These are phyloP conservation scores for Gentiana straminea DNA, from an alignment of 257 asterid genomes.

Conservation along the genomic window DNA sequence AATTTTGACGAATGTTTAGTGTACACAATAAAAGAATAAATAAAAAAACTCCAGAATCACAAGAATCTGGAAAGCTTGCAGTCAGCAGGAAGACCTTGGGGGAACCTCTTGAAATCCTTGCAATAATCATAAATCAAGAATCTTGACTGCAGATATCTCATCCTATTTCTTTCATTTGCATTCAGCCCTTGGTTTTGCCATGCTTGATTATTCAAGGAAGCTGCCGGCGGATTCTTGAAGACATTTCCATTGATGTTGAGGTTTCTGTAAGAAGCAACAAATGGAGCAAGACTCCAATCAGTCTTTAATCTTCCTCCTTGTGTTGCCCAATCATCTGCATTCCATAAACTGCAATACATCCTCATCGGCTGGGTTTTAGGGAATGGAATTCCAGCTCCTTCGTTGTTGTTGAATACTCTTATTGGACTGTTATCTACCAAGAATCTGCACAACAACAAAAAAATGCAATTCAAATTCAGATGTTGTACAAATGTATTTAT, in stretches of 20 bases:
- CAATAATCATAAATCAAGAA: conserved; percentile 14
- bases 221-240: neutral
- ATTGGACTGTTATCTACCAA: conserved; percentile 51
- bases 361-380: conserved; percentile 48
- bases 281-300: conserved; percentile 54
- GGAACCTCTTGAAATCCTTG: conserved; percentile 5
- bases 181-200: conserved; percentile 45
- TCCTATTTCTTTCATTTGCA: conserved; percentile 23
- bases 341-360: conserved; percentile 44
- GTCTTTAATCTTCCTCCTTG: conserved; percentile 59
- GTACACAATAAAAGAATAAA: too few relatives aligned
- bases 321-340: conserved; percentile 61
- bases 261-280: conserved; percentile 26
- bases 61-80: conserved; percentile 8
- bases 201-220: conserved; percentile 4
- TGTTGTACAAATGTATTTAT: too few relatives aligned
- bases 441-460: conserved; percentile 19
- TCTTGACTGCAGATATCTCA: conserved; percentile 8
- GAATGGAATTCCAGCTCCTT: conserved; percentile 28
- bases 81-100: conserved; percentile 13
- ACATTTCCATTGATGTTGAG: conserved; percentile 21
- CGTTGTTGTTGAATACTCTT: conserved; percentile 49
- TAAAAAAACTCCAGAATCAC: neutral
- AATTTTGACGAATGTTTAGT: too few relatives aligned
- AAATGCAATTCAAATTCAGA: neutral